These are phyloP conservation scores for Carex myosuroides DNA, from an alignment of 176 grass and related monocot species.

Conservation along the genomic window DNA sequence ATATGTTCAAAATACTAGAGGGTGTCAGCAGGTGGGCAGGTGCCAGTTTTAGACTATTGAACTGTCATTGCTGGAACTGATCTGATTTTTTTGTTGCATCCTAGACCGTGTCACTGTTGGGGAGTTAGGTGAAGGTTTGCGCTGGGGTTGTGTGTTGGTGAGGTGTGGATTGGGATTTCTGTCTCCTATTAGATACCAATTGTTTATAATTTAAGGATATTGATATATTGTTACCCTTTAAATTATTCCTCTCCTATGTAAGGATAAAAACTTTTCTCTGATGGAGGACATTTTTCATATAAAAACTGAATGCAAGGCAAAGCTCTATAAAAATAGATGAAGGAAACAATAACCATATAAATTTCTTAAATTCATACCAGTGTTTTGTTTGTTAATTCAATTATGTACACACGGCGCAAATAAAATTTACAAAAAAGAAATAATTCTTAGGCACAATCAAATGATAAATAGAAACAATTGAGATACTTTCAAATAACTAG, in stretches of 20 bases:
- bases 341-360: not conserved
- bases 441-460: not conserved
- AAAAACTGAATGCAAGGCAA: not conserved
- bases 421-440: not conserved
- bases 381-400: not conserved
- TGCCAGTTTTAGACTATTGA: too few relatives aligned
- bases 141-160: too few relatives aligned
- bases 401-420: not conserved
- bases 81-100: too few relatives aligned
- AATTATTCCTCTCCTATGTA: not conserved
- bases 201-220: too few relatives aligned
- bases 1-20: too few relatives aligned
- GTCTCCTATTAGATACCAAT: too few relatives aligned
- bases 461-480: not conserved
- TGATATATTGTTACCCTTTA: too few relatives aligned
- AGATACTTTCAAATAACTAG: not conserved
- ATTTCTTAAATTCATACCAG: not conserved
- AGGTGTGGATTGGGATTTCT: too few relatives aligned
- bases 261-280: not conserved
- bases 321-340: not conserved
- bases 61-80: too few relatives aligned
- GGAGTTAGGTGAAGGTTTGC: too few relatives aligned
- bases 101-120: too few relatives aligned
- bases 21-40: too few relatives aligned
- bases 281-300: not conserved